A percentile compares a stretch with the other conserved stretches of the same genome.
These are phyloP conservation scores for Rhodamnia argentea DNA, from an alignment of 345 rosid species.

Conservation along the genomic window DNA sequence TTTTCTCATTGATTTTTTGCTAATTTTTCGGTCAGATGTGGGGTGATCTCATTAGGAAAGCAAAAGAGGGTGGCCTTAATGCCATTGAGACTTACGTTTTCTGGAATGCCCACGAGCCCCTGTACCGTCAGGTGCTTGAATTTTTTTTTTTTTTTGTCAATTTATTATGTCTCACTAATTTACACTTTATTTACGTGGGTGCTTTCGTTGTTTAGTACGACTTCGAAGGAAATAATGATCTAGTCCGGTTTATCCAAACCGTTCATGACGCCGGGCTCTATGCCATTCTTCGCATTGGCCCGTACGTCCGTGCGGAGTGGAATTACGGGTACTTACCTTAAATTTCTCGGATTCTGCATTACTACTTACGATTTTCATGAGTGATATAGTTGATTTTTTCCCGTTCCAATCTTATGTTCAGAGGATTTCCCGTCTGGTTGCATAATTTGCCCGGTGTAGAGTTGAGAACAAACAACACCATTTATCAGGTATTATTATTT, in stretches of 20 bases:
- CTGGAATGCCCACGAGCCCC: constrained; percentile 58
- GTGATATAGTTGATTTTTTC: not conserved
- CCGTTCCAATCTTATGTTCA: not conserved
- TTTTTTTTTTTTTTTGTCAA: not conserved
- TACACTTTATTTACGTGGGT: not conserved
- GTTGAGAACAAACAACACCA: constrained; percentile 37
- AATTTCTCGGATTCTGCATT: not conserved
- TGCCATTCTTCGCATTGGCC: constrained; percentile 40
- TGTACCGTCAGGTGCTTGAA: constrained; percentile 7
- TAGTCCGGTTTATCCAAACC: constrained; percentile 28
- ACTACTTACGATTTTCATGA: too few species aligned
- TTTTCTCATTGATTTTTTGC: too few species aligned
- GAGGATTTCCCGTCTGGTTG: constrained; percentile 67
- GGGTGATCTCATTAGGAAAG: constrained; percentile 19
- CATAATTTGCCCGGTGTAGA: constrained; percentile 34
- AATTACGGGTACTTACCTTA: constrained; percentile 21
- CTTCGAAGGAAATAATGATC: constrained; percentile 24
- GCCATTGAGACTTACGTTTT: constrained; percentile 63
- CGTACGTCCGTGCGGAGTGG: constrained; percentile 42
- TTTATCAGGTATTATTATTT: constrained; percentile 28
- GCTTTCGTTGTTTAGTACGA: constrained; percentile 12
- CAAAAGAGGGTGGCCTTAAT: constrained; percentile 51
- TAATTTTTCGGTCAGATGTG: constrained; percentile 20
- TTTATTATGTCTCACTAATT: not conserved
- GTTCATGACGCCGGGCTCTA: constrained; percentile 20